Conservation (phyloP, 2,329 filamentous ascomycete species). For the Cordyceps pruinosa region DNA sequence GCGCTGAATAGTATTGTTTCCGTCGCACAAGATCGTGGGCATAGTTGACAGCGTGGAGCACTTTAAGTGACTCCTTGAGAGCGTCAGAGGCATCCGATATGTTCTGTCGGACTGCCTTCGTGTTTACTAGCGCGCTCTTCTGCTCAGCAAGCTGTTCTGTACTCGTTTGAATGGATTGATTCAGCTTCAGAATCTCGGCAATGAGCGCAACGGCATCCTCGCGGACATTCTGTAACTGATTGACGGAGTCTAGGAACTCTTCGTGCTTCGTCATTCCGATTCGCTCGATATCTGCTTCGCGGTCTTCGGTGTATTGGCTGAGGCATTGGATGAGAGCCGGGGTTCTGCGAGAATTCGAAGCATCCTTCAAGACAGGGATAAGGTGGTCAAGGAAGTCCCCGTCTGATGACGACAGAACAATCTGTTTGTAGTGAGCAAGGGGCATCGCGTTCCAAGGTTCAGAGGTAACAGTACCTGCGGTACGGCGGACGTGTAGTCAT, state of each 20-base stretch:
- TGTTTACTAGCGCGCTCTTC: slow-evolving; percentile 91
- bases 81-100: slow-evolving; percentile 89
- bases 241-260: slow-evolving; percentile 90
- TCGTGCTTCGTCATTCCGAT: slow-evolving; percentile 96
- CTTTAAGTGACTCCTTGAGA: slow-evolving; percentile 83
- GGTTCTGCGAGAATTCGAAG: slow-evolving; percentile 66
- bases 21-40: slow-evolving; percentile 85
- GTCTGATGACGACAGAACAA: slow-evolving; percentile 86
- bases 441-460: slow-evolving; percentile 6
- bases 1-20: slow-evolving; percentile 91
- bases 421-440: slow-evolving; percentile 44
- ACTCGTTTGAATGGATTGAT: slow-evolving; percentile 89
- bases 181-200: slow-evolving; percentile 83
- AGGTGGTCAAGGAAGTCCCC: slow-evolving; percentile 92
- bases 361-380: slow-evolving; percentile 90
- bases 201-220: slow-evolving; percentile 86
- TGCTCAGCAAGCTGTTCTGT: slow-evolving; percentile 91
- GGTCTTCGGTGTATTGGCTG: slow-evolving; percentile 69
- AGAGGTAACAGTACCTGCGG: slow-evolving; percentile 33
- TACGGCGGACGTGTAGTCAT: slow-evolving; percentile 41
- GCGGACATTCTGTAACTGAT: slow-evolving; percentile 84
- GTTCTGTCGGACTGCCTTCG: slow-evolving; percentile 84
- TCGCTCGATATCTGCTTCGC: slow-evolving; percentile 85
- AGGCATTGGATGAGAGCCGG: slow-evolving; percentile 66
- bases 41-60: slow-evolving; percentile 86